Percentiles rank a stretch among this genome's conserved stretches.
phyloP scores from a whole-genome alignment of 2,329 filamentous ascomycete species.

The Microsporum audouinii region DNA sequence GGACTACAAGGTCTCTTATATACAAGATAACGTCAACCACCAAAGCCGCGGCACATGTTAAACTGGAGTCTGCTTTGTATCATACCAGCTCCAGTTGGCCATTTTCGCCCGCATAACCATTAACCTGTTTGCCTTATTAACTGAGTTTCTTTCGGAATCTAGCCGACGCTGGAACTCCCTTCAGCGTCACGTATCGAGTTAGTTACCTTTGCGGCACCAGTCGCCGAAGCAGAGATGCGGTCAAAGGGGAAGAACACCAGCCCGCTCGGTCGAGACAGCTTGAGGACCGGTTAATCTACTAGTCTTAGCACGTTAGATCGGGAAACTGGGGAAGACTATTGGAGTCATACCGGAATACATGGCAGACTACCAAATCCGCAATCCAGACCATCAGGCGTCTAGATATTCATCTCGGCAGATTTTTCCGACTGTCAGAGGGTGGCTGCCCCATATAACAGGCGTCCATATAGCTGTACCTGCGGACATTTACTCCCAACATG shows the following conservation, averaged over 20 bases:
- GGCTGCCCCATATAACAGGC: neutral
- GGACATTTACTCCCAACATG: neutral
- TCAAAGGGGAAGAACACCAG: neutral
- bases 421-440: neutral
- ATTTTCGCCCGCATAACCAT: neutral
- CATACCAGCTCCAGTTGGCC: neutral
- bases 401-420: neutral
- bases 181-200: neutral
- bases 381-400: neutral
- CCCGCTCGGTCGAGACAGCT: neutral
- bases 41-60: slow-evolving; percentile 13
- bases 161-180: neutral
- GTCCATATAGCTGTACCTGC: neutral
- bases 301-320: neutral
- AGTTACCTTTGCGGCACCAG: neutral
- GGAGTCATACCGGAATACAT: neutral
- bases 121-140: neutral
- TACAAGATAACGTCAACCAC: slow-evolving; percentile 7
- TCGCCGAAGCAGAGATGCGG: neutral
- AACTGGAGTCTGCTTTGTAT: slow-evolving; percentile 5
- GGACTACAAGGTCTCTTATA: neutral
- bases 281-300: neutral
- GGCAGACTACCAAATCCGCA: neutral
- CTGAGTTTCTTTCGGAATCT: slow-evolving; percentile 1
- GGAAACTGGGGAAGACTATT: neutral